Conservation (phyloP, 768 basidiomycete genomes). For the Hirschioporus abietinus region DNA sequence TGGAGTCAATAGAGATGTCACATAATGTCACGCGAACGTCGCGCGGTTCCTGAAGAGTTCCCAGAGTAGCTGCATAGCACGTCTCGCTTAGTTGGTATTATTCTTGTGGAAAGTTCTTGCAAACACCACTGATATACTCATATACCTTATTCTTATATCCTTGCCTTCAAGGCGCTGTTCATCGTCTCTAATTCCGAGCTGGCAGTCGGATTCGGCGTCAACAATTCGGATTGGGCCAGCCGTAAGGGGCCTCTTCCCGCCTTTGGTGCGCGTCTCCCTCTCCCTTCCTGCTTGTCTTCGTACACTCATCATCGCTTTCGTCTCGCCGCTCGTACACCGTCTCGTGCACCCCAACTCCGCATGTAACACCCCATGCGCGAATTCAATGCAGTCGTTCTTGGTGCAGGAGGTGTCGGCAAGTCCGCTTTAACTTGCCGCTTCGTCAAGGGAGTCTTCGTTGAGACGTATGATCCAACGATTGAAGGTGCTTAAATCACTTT, state of each 20-base stretch:
- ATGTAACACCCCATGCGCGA: constrained; percentile 44
- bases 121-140: background rate
- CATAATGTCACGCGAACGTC: constrained; percentile 1
- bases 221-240: constrained; percentile 4
- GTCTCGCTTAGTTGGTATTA: background rate
- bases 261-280: constrained; percentile 3
- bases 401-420: constrained; percentile 87
- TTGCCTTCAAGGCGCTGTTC: constrained; percentile 19
- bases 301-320: background rate
- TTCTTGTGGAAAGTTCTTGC: background rate
- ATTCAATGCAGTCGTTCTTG: constrained; percentile 76
- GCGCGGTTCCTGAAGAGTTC: background rate
- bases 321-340: constrained; percentile 1
- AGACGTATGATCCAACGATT: constrained; percentile 80
- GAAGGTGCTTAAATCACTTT: constrained; percentile 47
- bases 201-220: constrained; percentile 6
- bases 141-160: constrained; percentile 11
- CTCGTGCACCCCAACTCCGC: constrained; percentile 13
- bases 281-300: constrained; percentile 2
- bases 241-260: constrained; percentile 3
- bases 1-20: background rate
- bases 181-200: constrained; percentile 10
- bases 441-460: constrained; percentile 65
- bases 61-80: background rate
- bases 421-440: constrained; percentile 78